Conservation (phyloP, 2,329 filamentous ascomycete genomes). For the Fusarium scirpi region DNA sequence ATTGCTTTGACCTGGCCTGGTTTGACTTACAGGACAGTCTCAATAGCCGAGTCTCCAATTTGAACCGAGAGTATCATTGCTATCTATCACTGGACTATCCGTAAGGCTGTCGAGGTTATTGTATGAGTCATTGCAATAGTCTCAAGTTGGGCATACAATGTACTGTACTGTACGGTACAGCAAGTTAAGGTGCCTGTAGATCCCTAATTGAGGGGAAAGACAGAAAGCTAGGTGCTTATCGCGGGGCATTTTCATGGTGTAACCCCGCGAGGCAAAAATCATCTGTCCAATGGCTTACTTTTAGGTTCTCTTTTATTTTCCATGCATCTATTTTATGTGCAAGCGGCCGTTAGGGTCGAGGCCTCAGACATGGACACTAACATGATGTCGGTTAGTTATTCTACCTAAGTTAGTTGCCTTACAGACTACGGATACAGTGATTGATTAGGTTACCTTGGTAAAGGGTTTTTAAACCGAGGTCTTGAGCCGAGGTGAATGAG, state of each 20-base stretch:
- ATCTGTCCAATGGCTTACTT: slow-evolving; percentile 17
- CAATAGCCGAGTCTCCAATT: background rate
- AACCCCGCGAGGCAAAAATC: slow-evolving; percentile 21
- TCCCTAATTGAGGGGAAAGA: slow-evolving; percentile 36
- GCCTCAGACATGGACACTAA: slow-evolving; percentile 12
- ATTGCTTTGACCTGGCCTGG: background rate
- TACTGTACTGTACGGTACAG: background rate
- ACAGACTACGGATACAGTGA: background rate
- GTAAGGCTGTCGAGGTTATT: slow-evolving; percentile 8
- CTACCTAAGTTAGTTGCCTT: background rate
- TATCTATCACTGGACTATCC: background rate
- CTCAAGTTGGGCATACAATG: background rate
- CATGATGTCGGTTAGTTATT: background rate
- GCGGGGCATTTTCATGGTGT: slow-evolving; percentile 35
- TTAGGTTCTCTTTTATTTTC: background rate
- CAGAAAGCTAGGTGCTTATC: slow-evolving; percentile 16
- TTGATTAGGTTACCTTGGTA: background rate
- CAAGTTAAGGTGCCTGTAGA: slow-evolving; percentile 39
- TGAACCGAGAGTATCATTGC: background rate
- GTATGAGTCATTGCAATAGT: slow-evolving; percentile 11
- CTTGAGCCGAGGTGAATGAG: slow-evolving; percentile 20
- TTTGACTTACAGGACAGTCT: slow-evolving; percentile 2
- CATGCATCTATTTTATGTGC: background rate
- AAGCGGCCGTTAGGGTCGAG: slow-evolving; percentile 22
- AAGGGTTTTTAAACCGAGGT: slow-evolving; percentile 8